Evolutionary conservation across 306 rosid genomes (phyloP), one percentile per base, ranked within the genome.

Genomic region (Rosa lucieae): DNA sequence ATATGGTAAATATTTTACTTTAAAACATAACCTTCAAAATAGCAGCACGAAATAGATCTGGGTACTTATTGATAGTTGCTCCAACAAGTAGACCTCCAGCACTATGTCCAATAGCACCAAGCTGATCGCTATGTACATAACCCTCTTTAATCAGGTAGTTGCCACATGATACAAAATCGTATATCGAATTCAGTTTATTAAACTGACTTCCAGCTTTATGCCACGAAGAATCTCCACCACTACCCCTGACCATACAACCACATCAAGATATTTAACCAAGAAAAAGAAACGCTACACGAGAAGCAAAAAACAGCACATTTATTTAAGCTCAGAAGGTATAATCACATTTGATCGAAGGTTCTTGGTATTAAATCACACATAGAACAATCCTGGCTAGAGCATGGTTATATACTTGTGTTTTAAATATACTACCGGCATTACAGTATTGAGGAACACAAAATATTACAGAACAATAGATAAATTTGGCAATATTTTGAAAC

Each of bases 1-100:
- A 70, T 70, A 56, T 62, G 43, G 29, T 66, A 62, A 67, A 56
- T 55, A 20, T 48, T 17, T 35, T 35, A 26, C 39, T 72, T 51
- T 39, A 67, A 76, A 20, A 72, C 8, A 62, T 37, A 72, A 92
- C 99, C 92, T 94, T 94, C 84, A 92, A 87, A 83, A 94, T 84
- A 73, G 90, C 85, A 29, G 97, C 97, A 48, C 89, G 58, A 81
- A 95, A 92, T 75, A 95, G 97, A 73, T 84, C 75, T 2, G 98
- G 98, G 79, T 67, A 59, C 92, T 89, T 86, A 88, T 95, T 92
- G 78, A 90, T 79, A 80, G 97, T 84, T 44, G 95, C 97, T 55
- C 96, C 94, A 40, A 91, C 87, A 78, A 92, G 91, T 77, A 95
- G 90, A 67, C 94, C 56, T 81, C 99, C 99, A 61, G 99, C 99